Evolutionary conservation across 805 yeast species (phyloP).

Genomic region (Hanseniaspora jakobsenii): DNA sequence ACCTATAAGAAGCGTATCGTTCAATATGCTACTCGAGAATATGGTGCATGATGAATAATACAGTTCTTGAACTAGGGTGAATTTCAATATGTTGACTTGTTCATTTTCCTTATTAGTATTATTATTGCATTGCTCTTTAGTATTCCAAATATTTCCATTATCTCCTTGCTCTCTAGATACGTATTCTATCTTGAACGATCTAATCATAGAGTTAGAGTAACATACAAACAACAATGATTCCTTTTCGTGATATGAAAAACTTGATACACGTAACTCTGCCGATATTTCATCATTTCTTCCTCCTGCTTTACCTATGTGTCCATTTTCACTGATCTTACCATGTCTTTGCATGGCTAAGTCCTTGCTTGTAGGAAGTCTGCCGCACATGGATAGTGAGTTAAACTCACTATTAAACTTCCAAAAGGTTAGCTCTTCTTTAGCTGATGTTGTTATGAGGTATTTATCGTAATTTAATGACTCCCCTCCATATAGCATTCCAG

Average conservation of each 20-base stretch:
- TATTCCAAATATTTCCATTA: too few species aligned
- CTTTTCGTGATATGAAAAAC: conserved; percentile 1
- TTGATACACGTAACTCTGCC: conserved; percentile 3
- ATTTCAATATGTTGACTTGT: background rate
- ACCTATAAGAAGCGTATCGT: background rate
- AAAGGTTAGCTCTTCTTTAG: conserved; percentile 74
- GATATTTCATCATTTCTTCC: background rate
- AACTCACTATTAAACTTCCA: conserved; percentile 49
- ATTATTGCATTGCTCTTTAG: too few species aligned
- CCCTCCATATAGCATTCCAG: background rate
- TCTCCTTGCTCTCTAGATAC: too few species aligned
- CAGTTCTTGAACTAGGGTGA: background rate
- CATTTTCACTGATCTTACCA: too few species aligned
- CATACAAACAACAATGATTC: background rate
- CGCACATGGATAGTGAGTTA: conserved; percentile 39
- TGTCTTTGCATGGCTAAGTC: too few species aligned
- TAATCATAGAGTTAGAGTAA: conserved; percentile 11
- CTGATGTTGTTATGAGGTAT: conserved; percentile 49
- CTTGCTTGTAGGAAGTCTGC: conserved; percentile 39
- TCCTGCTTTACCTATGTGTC: too few species aligned
- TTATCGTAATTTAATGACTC: conserved; percentile 46
- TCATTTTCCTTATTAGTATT: too few species aligned
- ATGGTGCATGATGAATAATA: conserved; percentile 10
- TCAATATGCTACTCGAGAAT: background rate
- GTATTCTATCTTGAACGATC: conserved; percentile 3